Conservation (phyloP, 2,329 filamentous ascomycete genomes). For the Simplicillium aogashimaense region DNA sequence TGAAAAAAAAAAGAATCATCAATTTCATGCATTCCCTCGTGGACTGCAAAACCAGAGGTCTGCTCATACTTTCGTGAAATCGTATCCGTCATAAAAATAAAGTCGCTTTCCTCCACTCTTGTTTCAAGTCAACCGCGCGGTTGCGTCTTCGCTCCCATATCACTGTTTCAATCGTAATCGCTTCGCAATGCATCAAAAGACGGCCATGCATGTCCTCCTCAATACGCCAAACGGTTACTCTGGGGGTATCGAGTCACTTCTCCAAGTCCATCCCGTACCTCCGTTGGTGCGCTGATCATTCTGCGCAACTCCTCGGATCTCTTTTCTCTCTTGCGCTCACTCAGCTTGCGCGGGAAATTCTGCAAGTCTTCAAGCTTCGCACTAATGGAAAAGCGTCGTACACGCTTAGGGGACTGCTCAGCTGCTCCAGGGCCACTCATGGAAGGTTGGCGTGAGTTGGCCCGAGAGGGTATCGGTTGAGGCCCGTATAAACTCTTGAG, state of each 20-base stretch:
- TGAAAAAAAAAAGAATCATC: too few relatives aligned
- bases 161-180: too few relatives aligned
- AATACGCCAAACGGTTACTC: conserved; percentile 16
- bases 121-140: too few relatives aligned
- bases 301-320: conserved; percentile 46
- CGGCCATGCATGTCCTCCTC: not conserved
- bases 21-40: too few relatives aligned
- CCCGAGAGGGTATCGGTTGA: conserved; percentile 4
- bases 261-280: conserved; percentile 48
- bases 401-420: conserved; percentile 7
- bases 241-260: conserved; percentile 36
- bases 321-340: conserved; percentile 49
- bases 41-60: too few relatives aligned
- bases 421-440: not conserved
- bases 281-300: conserved; percentile 49
- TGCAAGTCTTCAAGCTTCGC: conserved; percentile 41
- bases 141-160: too few relatives aligned
- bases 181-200: too few relatives aligned
- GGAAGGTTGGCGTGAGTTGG: not conserved
- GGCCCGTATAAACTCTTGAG: conserved; percentile 24
- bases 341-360: conserved; percentile 43
- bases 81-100: too few relatives aligned
- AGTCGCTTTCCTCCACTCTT: too few relatives aligned
- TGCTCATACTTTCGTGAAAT: too few relatives aligned
- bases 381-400: conserved; percentile 28